Percentiles rank a stretch among this genome's conserved stretches.
Evolutionary conservation across 176 grass and related monocot genomes (phyloP).

Genomic region (Elaeis guineensis): DNA sequence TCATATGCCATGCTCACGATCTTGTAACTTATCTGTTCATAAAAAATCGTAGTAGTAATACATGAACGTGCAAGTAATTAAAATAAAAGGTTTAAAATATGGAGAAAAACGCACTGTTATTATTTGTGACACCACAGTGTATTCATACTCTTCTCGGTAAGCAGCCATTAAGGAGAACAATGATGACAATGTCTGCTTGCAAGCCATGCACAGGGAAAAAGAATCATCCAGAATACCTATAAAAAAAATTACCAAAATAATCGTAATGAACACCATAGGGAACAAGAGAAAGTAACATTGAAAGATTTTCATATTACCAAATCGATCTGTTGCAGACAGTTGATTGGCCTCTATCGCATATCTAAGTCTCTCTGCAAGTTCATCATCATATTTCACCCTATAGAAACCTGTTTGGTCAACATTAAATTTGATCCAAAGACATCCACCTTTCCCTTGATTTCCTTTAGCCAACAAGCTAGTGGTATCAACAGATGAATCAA

Average conservation of each 20-base stretch:
- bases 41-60: constrained; percentile 19
- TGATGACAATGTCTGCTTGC: constrained; percentile 64
- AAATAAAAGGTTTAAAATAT: constrained; percentile 5
- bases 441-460: constrained; percentile 20
- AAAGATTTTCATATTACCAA: constrained; percentile 31
- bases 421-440: constrained; percentile 88
- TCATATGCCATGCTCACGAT: constrained; percentile 46
- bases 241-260: background rate
- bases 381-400: constrained; percentile 72
- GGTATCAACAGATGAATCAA: background rate
- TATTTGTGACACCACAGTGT: constrained; percentile 56
- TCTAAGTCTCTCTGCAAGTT: constrained; percentile 63
- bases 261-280: too few species aligned
- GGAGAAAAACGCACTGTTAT: constrained; percentile 41
- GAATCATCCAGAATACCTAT: constrained; percentile 86
- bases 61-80: constrained; percentile 9
- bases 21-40: constrained; percentile 49
- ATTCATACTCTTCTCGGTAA: constrained; percentile 69
- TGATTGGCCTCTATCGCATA: constrained; percentile 60
- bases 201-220: constrained; percentile 77
- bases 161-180: constrained; percentile 68
- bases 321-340: constrained; percentile 75
- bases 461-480: background rate
- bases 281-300: too few species aligned
- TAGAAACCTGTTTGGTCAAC: constrained; percentile 84